Evolutionary conservation across 2,329 filamentous ascomycete species (phyloP).

Genomic region (Chaetomiaceae sp.): DNA sequence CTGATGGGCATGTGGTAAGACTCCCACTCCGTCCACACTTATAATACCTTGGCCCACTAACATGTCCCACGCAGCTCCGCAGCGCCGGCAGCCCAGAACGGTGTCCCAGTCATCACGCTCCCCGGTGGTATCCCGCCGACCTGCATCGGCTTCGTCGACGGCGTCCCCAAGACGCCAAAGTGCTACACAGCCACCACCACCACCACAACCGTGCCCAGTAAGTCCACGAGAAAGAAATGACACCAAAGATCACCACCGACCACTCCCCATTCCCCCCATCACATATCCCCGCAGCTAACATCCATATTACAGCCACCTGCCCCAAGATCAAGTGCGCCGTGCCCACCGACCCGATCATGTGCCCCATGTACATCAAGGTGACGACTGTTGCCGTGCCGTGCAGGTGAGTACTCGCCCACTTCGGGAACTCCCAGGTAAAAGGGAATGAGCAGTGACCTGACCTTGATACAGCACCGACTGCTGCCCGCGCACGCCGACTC

Average conservation of each 20-base stretch:
- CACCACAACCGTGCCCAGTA: constrained; percentile 11
- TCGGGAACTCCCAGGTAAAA: too few species aligned
- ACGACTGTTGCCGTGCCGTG: constrained; percentile 36
- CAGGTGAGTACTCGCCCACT: constrained; percentile 8
- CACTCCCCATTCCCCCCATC: neutral
- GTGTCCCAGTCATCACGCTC: too few species aligned
- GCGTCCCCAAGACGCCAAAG: constrained; percentile 13
- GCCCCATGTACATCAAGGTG: constrained; percentile 32
- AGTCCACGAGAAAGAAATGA: neutral
- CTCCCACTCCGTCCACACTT: too few species aligned
- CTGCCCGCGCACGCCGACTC: constrained; percentile 36
- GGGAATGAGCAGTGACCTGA: too few species aligned
- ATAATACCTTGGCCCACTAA: too few species aligned
- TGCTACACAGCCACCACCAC: constrained; percentile 31
- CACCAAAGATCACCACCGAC: too few species aligned
- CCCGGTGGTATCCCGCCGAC: constrained; percentile 9
- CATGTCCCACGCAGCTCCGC: constrained; percentile 16
- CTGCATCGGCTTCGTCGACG: constrained; percentile 3
- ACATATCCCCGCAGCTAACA: too few species aligned
- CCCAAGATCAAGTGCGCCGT: constrained; percentile 3
- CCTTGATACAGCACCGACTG: constrained; percentile 34
- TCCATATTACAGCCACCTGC: neutral
- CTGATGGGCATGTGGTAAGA: constrained; percentile 16
- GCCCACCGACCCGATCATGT: constrained; percentile 25
- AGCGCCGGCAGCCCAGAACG: constrained; percentile 6